phyloP scores from a whole-genome alignment of 306 rosid species.

The Arachis hypogaea region DNA sequence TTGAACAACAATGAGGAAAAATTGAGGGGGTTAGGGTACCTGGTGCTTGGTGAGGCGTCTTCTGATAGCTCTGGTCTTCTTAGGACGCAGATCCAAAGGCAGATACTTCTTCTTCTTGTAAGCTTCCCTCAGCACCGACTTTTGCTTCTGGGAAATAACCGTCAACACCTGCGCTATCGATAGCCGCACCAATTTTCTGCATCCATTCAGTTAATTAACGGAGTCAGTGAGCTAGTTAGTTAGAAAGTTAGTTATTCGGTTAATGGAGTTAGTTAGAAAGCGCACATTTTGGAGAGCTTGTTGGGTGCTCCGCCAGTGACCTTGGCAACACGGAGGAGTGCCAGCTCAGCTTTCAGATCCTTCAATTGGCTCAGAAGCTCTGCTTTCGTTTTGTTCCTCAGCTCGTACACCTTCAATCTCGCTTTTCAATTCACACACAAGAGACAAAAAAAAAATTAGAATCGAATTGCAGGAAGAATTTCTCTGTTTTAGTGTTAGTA shows the following conservation, averaged over 20 bases:
- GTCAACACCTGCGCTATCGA: slow-evolving; percentile 66
- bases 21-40: slow-evolving; percentile 31
- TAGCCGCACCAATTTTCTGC: slow-evolving; percentile 71
- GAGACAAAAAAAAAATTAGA: too few relatives aligned
- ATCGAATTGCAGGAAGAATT: not conserved
- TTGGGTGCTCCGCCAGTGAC: slow-evolving; percentile 45
- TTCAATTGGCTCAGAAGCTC: slow-evolving; percentile 44
- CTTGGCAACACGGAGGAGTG: slow-evolving; percentile 44
- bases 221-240: too few relatives aligned
- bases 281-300: slow-evolving; percentile 44
- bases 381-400: slow-evolving; percentile 36
- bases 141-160: slow-evolving; percentile 70
- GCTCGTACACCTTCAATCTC: slow-evolving; percentile 37
- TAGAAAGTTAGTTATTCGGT: not conserved
- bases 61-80: slow-evolving; percentile 71
- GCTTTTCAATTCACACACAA: not conserved
- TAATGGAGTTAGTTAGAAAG: not conserved
- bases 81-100: slow-evolving; percentile 72
- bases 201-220: not conserved
- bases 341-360: slow-evolving; percentile 43
- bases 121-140: slow-evolving; percentile 63
- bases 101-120: slow-evolving; percentile 64
- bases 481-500: not conserved
- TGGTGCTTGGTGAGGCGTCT: slow-evolving; percentile 76
- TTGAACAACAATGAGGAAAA: not conserved